Evolutionary conservation across 495 filamentous ascomycete genomes (phyloP).

Genomic region (Neurospora pannonica): DNA sequence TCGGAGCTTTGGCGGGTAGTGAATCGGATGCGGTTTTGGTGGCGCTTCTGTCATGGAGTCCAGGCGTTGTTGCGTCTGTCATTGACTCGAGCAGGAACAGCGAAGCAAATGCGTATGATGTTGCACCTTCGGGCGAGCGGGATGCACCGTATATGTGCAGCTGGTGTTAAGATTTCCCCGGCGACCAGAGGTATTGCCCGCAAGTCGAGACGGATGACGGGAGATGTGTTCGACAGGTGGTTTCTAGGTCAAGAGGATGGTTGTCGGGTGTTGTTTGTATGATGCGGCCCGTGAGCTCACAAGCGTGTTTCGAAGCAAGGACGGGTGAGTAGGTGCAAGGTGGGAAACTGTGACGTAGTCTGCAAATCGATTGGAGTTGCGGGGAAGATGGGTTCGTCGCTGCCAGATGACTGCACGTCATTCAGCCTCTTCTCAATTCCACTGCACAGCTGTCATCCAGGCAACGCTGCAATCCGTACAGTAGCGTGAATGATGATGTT

Average conservation of each 20-base stretch:
- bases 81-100: neutral
- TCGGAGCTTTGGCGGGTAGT: neutral
- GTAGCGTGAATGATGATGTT: neutral
- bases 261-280: neutral
- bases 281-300: neutral
- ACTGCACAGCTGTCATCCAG: neutral
- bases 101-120: neutral
- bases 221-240: neutral
- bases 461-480: neutral
- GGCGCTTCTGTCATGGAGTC: neutral
- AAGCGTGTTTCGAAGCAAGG: neutral
- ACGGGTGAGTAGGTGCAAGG: neutral
- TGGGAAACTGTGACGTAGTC: neutral
- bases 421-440: neutral
- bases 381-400: neutral
- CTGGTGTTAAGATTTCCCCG: neutral
- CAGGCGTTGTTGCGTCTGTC: neutral
- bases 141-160: neutral
- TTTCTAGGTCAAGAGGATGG: neutral
- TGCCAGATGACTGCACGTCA: neutral
- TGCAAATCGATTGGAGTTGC: neutral
- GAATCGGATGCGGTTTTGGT: neutral
- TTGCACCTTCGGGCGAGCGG: neutral
- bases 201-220: neutral
- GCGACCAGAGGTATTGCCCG: neutral